Conservation (phyloP, 2,329 filamentous ascomycete genomes). For the Chaetomium olivaceum region DNA sequence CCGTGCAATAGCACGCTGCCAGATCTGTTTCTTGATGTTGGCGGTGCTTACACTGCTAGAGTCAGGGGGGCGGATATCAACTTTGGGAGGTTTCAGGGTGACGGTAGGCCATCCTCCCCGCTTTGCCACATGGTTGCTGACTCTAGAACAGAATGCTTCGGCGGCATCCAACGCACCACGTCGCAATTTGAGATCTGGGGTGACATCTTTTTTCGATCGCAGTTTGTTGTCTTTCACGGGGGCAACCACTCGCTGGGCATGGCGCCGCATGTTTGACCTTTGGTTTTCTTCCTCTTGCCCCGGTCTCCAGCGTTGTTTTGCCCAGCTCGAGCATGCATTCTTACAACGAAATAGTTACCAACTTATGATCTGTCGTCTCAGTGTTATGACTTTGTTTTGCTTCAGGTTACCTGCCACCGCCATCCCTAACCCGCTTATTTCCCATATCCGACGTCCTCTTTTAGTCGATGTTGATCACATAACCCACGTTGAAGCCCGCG, state of each 20-base stretch:
- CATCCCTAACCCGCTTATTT: background rate
- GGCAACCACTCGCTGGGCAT: constrained; percentile 16
- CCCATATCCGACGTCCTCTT: background rate
- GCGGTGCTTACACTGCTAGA: constrained; percentile 56
- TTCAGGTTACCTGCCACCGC: too few relatives aligned
- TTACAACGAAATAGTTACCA: background rate
- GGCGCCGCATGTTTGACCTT: constrained; percentile 8
- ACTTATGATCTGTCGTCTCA: background rate
- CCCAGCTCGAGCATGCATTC: background rate
- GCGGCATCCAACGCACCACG: constrained; percentile 63
- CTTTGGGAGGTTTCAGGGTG: constrained; percentile 52
- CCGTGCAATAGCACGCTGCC: constrained; percentile 50
- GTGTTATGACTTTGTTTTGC: background rate
- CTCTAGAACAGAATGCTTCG: constrained; percentile 58
- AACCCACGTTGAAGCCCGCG: background rate
- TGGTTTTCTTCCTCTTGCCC: background rate
- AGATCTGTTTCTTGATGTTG: constrained; percentile 57
- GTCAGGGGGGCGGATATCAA: constrained; percentile 56
- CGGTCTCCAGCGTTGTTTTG: background rate
- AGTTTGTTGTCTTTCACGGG: constrained; percentile 18
- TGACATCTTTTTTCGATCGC: constrained; percentile 53
- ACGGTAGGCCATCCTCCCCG: constrained; percentile 46
- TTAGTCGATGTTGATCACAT: background rate
- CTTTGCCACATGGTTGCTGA: background rate
- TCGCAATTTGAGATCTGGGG: constrained; percentile 61